Percentiles rank a stretch among this genome's conserved stretches.
Evolutionary conservation across 2,329 filamentous ascomycete genomes (phyloP).

Genomic region (Gliomastix tumulicola): DNA sequence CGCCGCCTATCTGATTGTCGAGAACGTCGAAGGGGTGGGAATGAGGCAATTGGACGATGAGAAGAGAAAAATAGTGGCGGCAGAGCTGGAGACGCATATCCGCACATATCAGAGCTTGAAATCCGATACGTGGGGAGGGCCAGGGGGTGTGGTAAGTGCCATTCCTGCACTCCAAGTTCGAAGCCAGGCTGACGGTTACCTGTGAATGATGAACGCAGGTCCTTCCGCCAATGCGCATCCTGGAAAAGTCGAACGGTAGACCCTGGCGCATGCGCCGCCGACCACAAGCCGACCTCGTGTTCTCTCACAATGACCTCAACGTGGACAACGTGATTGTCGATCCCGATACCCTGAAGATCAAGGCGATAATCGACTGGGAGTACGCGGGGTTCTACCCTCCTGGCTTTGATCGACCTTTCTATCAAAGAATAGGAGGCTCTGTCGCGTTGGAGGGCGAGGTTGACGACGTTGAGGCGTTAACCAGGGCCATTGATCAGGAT

Average conservation of each 20-base stretch:
- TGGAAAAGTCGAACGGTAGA: too few relatives aligned
- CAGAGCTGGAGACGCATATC: slow-evolving; percentile 16
- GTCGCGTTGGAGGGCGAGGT: too few relatives aligned
- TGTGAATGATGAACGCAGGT: too few relatives aligned
- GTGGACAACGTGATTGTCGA: slow-evolving; percentile 13
- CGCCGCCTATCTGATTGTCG: slow-evolving; percentile 18
- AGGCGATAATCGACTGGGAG: slow-evolving; percentile 29
- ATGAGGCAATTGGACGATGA: slow-evolving; percentile 17
- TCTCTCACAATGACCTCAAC: slow-evolving; percentile 14
- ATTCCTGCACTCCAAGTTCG: too few relatives aligned
- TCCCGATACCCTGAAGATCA: slow-evolving; percentile 19
- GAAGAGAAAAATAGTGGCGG: slow-evolving; percentile 13
- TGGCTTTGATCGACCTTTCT: slow-evolving; percentile 14
- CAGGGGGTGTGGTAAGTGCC: too few relatives aligned
- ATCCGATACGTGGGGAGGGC: slow-evolving; percentile 16
- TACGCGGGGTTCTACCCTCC: slow-evolving; percentile 25
- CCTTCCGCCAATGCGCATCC: too few relatives aligned
- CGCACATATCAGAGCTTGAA: slow-evolving; percentile 14
- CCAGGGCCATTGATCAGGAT: too few relatives aligned
- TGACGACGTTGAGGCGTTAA: too few relatives aligned
- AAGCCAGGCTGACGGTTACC: too few relatives aligned
- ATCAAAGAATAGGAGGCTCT: too few relatives aligned
- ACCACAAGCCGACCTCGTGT: too few relatives aligned
- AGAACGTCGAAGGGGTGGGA: slow-evolving; percentile 18
- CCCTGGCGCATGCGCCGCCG: too few relatives aligned